A percentile compares a stretch with the other conserved stretches of the same genome.
Evolutionary conservation across 768 basidiomycete genomes (phyloP).

Genomic region (Nidularia sp.): DNA sequence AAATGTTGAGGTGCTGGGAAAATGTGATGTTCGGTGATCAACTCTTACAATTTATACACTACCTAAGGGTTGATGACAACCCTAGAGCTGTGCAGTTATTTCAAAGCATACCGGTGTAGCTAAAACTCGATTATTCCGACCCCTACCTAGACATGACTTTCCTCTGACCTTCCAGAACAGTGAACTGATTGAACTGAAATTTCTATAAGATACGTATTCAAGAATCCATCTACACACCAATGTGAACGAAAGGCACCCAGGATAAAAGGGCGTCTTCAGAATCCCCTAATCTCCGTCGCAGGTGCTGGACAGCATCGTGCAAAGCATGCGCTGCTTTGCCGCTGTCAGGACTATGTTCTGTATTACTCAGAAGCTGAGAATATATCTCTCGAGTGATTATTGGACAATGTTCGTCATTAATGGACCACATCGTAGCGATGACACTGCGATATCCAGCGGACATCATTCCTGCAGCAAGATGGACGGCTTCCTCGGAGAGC

Average conservation of each 20-base stretch:
- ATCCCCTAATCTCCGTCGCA: conserved; percentile 6
- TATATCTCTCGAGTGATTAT: conserved; percentile 22
- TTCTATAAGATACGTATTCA: too few relatives aligned
- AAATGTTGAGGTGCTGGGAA: too few relatives aligned
- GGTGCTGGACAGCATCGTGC: conserved; percentile 8
- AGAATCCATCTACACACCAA: background rate
- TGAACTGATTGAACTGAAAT: too few relatives aligned
- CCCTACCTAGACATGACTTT: too few relatives aligned
- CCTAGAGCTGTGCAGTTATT: too few relatives aligned
- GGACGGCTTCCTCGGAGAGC: conserved; percentile 29
- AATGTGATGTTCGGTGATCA: too few relatives aligned
- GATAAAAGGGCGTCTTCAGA: conserved; percentile 3
- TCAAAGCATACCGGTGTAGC: too few relatives aligned
- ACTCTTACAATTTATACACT: too few relatives aligned
- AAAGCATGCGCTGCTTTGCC: conserved; percentile 10
- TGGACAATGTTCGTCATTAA: conserved; percentile 24
- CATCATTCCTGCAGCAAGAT: conserved; percentile 36
- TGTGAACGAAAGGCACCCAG: conserved; percentile 14
- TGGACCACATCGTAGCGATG: conserved; percentile 35
- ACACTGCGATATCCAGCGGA: conserved; percentile 22
- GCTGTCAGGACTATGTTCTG: conserved; percentile 1
- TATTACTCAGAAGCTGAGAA: conserved; percentile 4
- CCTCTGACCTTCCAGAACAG: too few relatives aligned
- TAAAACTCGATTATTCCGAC: too few relatives aligned
- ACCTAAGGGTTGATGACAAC: too few relatives aligned